A percentile compares a stretch with the other conserved stretches of the same genome.
Conservation (phyloP, 176 grass and related monocot species). For the Ensete ventricosum region DNA sequence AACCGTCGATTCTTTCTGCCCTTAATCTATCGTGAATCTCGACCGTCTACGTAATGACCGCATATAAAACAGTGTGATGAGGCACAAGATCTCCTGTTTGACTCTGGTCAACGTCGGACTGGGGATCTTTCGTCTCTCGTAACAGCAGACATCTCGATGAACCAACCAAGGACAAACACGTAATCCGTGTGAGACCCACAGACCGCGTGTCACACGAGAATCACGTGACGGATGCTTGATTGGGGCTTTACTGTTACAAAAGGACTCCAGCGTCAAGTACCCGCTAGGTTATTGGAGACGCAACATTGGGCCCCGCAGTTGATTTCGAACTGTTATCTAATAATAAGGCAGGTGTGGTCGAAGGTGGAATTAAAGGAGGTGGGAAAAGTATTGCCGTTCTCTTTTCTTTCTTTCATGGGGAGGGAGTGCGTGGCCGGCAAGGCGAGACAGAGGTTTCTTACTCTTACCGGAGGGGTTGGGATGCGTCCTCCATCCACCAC, state of each 20-base stretch:
- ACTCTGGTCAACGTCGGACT: background rate
- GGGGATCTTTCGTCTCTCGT: too few species aligned
- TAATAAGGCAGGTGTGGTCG: background rate
- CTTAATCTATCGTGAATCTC: background rate
- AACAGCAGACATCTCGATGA: background rate
- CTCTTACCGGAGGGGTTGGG: background rate
- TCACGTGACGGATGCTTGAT: background rate
- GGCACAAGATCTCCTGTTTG: background rate
- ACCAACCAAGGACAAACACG: background rate
- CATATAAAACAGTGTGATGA: background rate
- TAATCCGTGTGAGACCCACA: background rate
- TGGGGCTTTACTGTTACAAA: background rate
- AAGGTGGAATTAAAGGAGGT: background rate
- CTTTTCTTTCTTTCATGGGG: background rate
- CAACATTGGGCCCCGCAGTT: background rate
- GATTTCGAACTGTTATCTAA: background rate
- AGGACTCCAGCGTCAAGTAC: too few species aligned
- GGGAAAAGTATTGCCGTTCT: too few species aligned
- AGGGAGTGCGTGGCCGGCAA: background rate
- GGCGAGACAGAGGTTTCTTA: background rate
- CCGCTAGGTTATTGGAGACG: too few species aligned
- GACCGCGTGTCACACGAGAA: background rate
- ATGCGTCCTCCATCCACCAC: too few species aligned
- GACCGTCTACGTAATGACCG: background rate
- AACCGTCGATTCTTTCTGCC: background rate